Base-by-base conservation (phyloP, 2,329 filamentous ascomycete genomes). In the Macrophomina pseudophaseolina region DNA sequence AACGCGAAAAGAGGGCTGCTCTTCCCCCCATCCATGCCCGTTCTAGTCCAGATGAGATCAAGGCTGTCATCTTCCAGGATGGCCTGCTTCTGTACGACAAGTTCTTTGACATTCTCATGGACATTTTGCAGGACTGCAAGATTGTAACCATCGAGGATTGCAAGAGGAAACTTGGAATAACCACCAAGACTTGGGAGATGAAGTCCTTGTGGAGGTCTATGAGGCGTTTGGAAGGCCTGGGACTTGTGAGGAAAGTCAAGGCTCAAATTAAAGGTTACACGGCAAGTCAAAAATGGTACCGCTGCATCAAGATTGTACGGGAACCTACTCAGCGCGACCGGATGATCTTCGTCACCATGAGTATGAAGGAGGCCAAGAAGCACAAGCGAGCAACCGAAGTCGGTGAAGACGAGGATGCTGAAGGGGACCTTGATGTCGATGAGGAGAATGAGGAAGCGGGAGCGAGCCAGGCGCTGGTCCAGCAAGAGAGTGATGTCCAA, bases 121-220 rank as follows among this genome's bases (percentile, higher is more conserved):
- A 78, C 6, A 77, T 82, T 33, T 74, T 89, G 18, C 81, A 81
- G 66, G 78, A 85, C 40, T 78, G 81, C 40, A 76, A 80, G n/a
- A 78, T 87, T 40, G 81, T 88, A 51, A 79, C 83, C 2, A 80
- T 84, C 14, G 78, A 80, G 62, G 85, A 88, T 67, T 75, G 89
- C 11, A 83, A 85, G 64, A 76, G 76, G 33, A 52, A 54, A 18
- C 64, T 67, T 11, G 66, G 56, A 32, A 51, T 54, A 30, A 63
- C 74, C 2, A 71, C 75, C 49, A 69, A 75, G 23, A 73, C 72
- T 9, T 80, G 77, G 75, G 76, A 79, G 54, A 77, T 75, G 30
- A 77, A 78, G 59, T 74, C 77, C 5, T 72, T 81, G 5, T 74
- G 78, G 56, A 74, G 76, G 9, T 78, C 79, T 16, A 72, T 82